A percentile compares a stretch with the other conserved stretches of the same genome.
Conservation (phyloP, 768 basidiomycete genomes). For the Russula lepida region DNA sequence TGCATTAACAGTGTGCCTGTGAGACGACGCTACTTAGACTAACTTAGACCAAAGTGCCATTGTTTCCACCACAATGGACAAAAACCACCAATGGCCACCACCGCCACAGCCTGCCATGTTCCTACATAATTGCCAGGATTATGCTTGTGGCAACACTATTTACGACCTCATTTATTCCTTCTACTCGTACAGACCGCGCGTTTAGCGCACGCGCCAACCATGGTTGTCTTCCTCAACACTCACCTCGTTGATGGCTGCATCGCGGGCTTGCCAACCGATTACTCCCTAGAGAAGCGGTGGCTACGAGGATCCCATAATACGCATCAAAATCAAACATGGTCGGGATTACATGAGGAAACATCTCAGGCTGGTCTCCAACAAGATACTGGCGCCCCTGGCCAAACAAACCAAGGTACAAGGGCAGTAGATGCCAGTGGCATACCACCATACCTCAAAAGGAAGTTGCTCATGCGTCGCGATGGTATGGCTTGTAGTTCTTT, state of each 20-base stretch:
- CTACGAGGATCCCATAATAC: not conserved
- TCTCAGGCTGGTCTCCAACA: not conserved
- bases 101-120: not conserved
- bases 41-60: not conserved
- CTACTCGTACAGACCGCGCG: not conserved
- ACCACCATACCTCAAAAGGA: not conserved
- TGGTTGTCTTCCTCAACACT: not conserved
- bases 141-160: not conserved
- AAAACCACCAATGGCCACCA: not conserved
- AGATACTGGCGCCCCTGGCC: not conserved
- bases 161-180: no score
- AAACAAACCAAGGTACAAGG: not conserved
- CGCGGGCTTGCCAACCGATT: not conserved
- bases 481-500: not conserved
- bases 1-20: not conserved
- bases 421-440: not conserved
- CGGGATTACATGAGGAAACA: not conserved
- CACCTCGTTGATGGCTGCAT: not conserved
- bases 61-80: not conserved
- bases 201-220: not conserved
- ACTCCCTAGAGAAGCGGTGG: not conserved
- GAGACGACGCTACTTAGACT: not conserved
- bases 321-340: not conserved
- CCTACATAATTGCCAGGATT: not conserved
- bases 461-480: not conserved